phyloP scores from a whole-genome alignment of 208 protist genomes.

The Phytomonas sp. region DNA sequence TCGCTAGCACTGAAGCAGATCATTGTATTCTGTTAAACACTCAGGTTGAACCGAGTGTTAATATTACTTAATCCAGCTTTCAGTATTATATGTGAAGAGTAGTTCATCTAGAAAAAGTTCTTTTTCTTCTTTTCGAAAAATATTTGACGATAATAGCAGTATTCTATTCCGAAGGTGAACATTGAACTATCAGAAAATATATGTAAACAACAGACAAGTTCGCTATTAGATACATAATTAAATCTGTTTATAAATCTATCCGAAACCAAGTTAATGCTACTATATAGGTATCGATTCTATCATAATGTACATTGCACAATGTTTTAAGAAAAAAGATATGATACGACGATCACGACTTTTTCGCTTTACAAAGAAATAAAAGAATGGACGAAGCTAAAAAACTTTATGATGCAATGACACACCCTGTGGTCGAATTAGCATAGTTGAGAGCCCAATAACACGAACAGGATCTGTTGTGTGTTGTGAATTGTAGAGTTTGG shows the following conservation, averaged over 20 bases:
- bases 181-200: conserved; percentile 7
- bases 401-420: conserved; percentile 28
- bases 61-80: not conserved
- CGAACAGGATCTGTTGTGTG: conserved; percentile 83
- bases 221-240: not conserved
- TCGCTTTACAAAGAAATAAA: not conserved
- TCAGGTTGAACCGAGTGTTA: not conserved
- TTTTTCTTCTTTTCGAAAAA: not conserved
- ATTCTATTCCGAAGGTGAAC: conserved; percentile 13
- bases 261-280: not conserved
- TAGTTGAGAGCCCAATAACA: conserved; percentile 68
- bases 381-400: not conserved
- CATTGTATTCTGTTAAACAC: not conserved
- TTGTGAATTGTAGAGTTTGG: conserved; percentile 80
- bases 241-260: not conserved
- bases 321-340: not conserved
- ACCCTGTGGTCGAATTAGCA: conserved; percentile 70
- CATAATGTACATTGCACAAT: not conserved
- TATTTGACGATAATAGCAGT: conserved; percentile 1
- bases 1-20: not conserved
- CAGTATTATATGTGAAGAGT: not conserved
- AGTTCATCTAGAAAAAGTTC: not conserved
- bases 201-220: not conserved
- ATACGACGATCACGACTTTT: not conserved
- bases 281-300: not conserved